phyloP scores from a whole-genome alignment of 2,329 filamentous ascomycete species.

The Colletotrichum nymphaeae region DNA sequence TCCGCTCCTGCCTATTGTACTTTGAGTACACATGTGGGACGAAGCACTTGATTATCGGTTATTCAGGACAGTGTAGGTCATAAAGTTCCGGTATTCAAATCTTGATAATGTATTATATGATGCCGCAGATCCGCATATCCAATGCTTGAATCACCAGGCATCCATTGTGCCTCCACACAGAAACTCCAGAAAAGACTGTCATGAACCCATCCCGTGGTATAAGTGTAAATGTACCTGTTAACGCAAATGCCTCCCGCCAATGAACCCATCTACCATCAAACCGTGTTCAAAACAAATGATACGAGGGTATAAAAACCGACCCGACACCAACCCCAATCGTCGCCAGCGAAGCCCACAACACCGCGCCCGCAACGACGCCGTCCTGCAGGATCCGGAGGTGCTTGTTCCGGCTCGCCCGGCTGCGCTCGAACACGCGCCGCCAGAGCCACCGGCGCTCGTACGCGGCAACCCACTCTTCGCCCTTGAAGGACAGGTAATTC shows the following conservation, averaged over 20 bases:
- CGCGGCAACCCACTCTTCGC: conserved; percentile 39
- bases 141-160: background rate
- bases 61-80: background rate
- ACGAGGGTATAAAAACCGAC: conserved; percentile 38
- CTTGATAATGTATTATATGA: background rate
- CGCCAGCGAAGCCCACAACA: conserved; percentile 42
- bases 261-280: background rate
- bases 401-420: conserved; percentile 39
- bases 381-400: conserved; percentile 43
- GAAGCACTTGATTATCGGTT: background rate
- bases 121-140: background rate
- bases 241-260: background rate
- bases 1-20: background rate
- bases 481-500: conserved; percentile 37
- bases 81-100: background rate
- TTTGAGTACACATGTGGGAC: background rate
- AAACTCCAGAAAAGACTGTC: background rate
- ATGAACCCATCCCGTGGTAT: conserved; percentile 4
- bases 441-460: conserved; percentile 38
- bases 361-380: conserved; percentile 42
- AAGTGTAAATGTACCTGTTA: background rate
- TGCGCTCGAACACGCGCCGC: conserved; percentile 39
- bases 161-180: background rate
- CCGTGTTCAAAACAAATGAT: conserved; percentile 20
- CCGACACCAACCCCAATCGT: conserved; percentile 39